Conservation (phyloP, 139 green algal species). For the Closterium sp. region DNA sequence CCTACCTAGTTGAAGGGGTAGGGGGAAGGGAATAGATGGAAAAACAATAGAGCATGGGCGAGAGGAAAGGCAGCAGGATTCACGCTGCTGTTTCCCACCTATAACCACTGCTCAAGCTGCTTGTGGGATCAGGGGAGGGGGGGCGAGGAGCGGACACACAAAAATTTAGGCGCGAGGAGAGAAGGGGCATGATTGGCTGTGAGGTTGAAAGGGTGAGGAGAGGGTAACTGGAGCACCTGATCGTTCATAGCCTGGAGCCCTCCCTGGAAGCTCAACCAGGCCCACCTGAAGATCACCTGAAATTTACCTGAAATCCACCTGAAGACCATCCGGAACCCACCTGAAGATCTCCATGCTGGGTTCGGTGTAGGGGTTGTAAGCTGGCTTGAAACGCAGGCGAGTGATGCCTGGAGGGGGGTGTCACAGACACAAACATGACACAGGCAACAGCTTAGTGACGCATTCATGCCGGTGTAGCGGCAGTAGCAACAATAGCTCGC, state of each 20-base stretch:
- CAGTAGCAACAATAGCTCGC: too few relatives aligned
- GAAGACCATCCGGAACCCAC: slow-evolving; percentile 47
- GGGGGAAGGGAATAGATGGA: not conserved
- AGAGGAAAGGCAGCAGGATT: slow-evolving; percentile 65
- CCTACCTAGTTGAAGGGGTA: too few relatives aligned
- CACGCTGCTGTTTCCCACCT: slow-evolving; percentile 88
- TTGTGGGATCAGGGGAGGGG: slow-evolving; percentile 68
- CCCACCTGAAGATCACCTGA: not conserved
- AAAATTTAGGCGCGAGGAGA: not conserved
- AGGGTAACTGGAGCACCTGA: too few relatives aligned
- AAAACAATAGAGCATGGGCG: not conserved
- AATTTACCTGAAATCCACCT: slow-evolving; percentile 71
- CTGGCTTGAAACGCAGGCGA: slow-evolving; percentile 98
- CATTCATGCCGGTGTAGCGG: too few relatives aligned
- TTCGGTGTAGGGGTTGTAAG: slow-evolving; percentile 99
- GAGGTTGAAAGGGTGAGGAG: not conserved
- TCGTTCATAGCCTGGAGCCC: too few relatives aligned
- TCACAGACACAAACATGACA: not conserved
- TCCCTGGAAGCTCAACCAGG: too few relatives aligned
- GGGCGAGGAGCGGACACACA: not conserved
- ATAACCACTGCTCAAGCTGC: slow-evolving; percentile 96
- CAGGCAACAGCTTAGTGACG: too few relatives aligned
- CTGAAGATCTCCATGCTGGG: slow-evolving; percentile 99
- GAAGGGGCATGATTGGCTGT: too few relatives aligned
- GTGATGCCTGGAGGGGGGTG: slow-evolving; percentile 63